Evolutionary conservation across 345 rosid genomes (phyloP), one percentile per base, ranked within the genome.

Genomic region (Dovyalis caffra): DNA sequence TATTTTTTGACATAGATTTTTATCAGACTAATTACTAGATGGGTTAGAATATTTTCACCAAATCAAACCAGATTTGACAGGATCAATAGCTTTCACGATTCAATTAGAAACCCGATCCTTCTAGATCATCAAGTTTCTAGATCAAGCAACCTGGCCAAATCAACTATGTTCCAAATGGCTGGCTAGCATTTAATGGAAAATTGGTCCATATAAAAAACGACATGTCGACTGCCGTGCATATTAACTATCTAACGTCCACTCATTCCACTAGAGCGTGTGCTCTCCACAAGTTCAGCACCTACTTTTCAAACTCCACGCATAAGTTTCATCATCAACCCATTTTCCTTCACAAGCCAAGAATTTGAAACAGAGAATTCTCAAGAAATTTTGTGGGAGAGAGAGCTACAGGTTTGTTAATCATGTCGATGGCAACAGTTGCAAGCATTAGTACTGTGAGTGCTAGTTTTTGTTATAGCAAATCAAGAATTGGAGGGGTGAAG

Each of bases 281-380:
- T 71, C 87, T 71, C 92, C 92, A 87, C 92, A 85, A 53, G 86
- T 72, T 84, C 76, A n/a, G 3, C 66, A 35, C 64, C 76, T 37
- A 33, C 12, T 25, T 37, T 66, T 57, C 57, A 28, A 47, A 14
- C 32, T 25, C 65, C 33, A 23, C 32, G 4, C 26, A 2, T 37
- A 8, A 31, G 2, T 25, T 35, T 63, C 23, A 70, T 26, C 28
- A 26, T 2, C 14, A 6, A 29, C 64, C n/a, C 43, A 15, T 2
- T 23, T 1, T 31, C 38, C 32, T 34, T 18, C 35, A n/a, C 73
- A 4, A 2, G 0, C 57, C 8, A 68, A 0, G 15, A 20, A 15
- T 47, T 37, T 6, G 21, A 60, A 7, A n/a, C 10, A 29, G 33
- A n/a, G 35, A 73, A 14, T 10, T 45, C 11, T 63, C 63, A 15